Evolutionary conservation across 768 basidiomycete genomes (phyloP).

Genomic region (Russula lepida): DNA sequence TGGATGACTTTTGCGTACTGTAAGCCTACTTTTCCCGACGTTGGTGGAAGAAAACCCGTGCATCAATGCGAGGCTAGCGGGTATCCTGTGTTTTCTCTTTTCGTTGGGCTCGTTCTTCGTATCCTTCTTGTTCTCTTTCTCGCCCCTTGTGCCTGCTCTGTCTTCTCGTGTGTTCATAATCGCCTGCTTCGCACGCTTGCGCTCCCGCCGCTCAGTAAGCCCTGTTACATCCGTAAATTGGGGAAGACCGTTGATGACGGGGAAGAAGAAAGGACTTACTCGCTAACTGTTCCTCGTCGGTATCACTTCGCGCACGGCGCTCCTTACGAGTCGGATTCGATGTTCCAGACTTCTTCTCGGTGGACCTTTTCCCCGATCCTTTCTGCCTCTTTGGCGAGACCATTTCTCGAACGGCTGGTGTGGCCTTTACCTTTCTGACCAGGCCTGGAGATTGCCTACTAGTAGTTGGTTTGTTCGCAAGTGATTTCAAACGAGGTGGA

Average conservation of each 20-base stretch:
- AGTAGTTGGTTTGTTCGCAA: background rate
- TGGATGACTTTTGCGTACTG: conserved; percentile 33
- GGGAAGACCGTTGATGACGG: background rate
- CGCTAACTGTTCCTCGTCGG: conserved; percentile 31
- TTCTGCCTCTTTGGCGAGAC: background rate
- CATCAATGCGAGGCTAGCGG: conserved; percentile 54
- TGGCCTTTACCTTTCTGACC: background rate
- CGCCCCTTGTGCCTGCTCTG: background rate
- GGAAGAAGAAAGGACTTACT: conserved; percentile 26
- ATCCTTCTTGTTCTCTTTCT: conserved; percentile 21
- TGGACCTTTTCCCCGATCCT: background rate
- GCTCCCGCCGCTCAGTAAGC: conserved; percentile 54
- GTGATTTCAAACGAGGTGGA: background rate
- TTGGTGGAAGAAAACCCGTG: conserved; percentile 58
- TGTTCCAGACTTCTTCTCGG: background rate
- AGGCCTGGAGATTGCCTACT: background rate
- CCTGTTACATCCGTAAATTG: conserved; percentile 34
- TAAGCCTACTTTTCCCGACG: conserved; percentile 52
- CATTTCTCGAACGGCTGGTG: background rate
- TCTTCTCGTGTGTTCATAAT: conserved; percentile 14
- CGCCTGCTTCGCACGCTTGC: conserved; percentile 37
- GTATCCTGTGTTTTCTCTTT: conserved; percentile 29
- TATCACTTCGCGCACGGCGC: conserved; percentile 14
- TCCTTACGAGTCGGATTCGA: background rate
- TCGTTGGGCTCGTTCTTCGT: conserved; percentile 20